phyloP scores from a whole-genome alignment of 805 yeast species.

The Candida wancherniae region DNA sequence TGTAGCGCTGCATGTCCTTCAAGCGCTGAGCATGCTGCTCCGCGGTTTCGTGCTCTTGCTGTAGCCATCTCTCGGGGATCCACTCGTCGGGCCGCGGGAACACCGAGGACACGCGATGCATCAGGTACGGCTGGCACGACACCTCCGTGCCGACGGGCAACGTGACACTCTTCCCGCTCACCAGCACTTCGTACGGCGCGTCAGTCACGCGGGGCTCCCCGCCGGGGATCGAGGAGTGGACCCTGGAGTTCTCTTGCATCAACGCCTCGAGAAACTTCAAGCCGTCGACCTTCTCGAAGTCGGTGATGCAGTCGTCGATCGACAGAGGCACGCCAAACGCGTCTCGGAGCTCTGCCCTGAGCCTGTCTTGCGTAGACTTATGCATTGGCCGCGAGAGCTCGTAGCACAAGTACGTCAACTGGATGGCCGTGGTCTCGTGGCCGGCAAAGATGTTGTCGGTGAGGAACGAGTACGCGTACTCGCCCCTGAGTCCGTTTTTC shows the following conservation, averaged over 20 bases:
- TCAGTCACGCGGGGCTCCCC: conserved; percentile 57
- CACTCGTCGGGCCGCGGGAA: conserved; percentile 51
- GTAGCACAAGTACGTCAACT: conserved; percentile 52
- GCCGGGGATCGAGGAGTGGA: conserved; percentile 72
- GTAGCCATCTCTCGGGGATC: conserved; percentile 63
- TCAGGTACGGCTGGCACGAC: conserved; percentile 61
- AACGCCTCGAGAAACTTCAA: conserved; percentile 59
- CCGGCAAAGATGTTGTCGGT: conserved; percentile 73
- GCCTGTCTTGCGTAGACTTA: conserved; percentile 39
- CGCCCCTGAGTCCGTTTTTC: conserved; percentile 27
- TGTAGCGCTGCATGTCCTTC: conserved; percentile 44
- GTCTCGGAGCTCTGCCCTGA: conserved; percentile 43
- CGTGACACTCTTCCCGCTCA: conserved; percentile 9
- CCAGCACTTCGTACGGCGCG: conserved; percentile 19
- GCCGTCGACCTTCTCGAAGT: conserved; percentile 44
- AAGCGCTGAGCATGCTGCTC: conserved; percentile 31
- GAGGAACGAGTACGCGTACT: conserved; percentile 35
- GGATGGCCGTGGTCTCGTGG: conserved; percentile 53
- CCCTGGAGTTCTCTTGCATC: conserved; percentile 53
- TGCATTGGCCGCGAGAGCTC: conserved; percentile 52
- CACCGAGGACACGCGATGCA: conserved; percentile 48
- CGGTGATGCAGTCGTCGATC: conserved; percentile 17
- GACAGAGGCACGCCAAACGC: conserved; percentile 29
- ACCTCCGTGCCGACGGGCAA: conserved; percentile 54
- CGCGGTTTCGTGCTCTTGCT: conserved; percentile 27